Evolutionary conservation across 2,329 filamentous ascomycete genomes (phyloP).

Genomic region (Epichloe elymi): DNA sequence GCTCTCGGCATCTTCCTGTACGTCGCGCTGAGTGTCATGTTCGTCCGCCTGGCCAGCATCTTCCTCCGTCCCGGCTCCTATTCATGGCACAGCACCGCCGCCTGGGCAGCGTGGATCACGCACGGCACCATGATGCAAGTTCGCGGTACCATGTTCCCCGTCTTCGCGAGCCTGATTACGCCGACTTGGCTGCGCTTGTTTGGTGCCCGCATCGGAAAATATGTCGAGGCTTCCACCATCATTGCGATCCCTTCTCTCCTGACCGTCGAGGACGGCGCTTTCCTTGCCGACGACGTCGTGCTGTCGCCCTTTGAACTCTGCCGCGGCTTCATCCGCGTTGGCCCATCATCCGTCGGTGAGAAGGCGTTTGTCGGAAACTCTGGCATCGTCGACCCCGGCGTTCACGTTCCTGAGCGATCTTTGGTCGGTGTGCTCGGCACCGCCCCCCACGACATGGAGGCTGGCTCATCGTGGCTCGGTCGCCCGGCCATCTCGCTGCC

Average conservation of each 20-base stretch:
- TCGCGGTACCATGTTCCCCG: conserved; percentile 7
- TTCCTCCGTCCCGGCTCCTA: conserved; percentile 8
- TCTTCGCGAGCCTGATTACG: conserved; percentile 12
- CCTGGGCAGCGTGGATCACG: conserved; percentile 11
- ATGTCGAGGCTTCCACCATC: conserved; percentile 11
- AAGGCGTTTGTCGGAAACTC: conserved; percentile 12
- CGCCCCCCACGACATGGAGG: conserved; percentile 8
- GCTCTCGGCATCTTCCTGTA: conserved; percentile 6
- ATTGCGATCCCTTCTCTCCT: conserved; percentile 10
- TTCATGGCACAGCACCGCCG: conserved; percentile 10
- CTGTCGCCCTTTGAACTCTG: conserved; percentile 9
- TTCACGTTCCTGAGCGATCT: conserved; percentile 7
- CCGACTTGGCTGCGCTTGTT: conserved; percentile 9
- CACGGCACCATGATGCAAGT: conserved; percentile 8
- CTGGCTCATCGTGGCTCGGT: conserved; percentile 11
- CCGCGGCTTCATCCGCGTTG: conserved; percentile 7
- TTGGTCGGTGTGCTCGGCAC: conserved; percentile 11
- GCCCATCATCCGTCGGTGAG: conserved; percentile 5
- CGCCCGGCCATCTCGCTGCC: conserved; percentile 11
- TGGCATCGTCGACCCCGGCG: conserved; percentile 8
- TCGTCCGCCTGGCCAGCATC: conserved; percentile 7
- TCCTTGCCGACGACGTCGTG: conserved; percentile 11
- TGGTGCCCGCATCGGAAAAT: conserved; percentile 8
- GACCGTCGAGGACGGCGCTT: conserved; percentile 9
- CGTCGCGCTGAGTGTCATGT: background rate